Base-by-base conservation (phyloP, 306 rosid species). In the Malus orientalis region DNA sequence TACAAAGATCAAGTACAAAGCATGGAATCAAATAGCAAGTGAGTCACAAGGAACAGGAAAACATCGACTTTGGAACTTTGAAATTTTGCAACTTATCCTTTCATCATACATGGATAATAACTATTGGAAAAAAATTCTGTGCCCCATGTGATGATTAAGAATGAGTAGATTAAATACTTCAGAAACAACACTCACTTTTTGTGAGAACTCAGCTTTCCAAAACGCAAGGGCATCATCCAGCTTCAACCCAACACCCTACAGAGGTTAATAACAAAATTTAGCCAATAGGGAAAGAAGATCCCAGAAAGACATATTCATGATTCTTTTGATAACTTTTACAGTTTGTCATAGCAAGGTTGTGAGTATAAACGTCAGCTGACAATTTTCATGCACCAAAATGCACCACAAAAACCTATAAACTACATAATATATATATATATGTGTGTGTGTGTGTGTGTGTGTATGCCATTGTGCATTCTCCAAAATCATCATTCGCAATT, bases 141-240 rank as follows among this genome's bases (percentile, higher is more conserved):
- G 47, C 32, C 15, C 1, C 45, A 1, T 29, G 8, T 29, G n/a
- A 49, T 74, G 42, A 74, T 74, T 44, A 74, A 44, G 15, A 74
- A 45, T 29, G 20, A 20, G 27, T 61, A 19, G 32, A 74, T 62
- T 45, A 61, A 75, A 67, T 33, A 53, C 55, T 69, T 49, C 30
- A 53, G 73, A 61, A 78, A 70, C 70, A 67, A 58, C 78, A 13
- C 77, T 81, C 77, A 90, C 99, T 91, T 84, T 92, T 38, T 85
- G 90, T 40, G 99, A 90, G 87, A 95, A 92, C 88, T 92, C 99
- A 6, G 88, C 85, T 87, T 85, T 92, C 99, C 99, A 95, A 83
- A 95, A 92, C 2, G 92, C 92, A 86, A 95, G 91, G 40, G 99
- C 92, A 76, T 95, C 99, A 67, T 95, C 99, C 80, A 95, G 77